phyloP scores from a whole-genome alignment of 352 stramenopile species.

The Phytophthora meadii region DNA sequence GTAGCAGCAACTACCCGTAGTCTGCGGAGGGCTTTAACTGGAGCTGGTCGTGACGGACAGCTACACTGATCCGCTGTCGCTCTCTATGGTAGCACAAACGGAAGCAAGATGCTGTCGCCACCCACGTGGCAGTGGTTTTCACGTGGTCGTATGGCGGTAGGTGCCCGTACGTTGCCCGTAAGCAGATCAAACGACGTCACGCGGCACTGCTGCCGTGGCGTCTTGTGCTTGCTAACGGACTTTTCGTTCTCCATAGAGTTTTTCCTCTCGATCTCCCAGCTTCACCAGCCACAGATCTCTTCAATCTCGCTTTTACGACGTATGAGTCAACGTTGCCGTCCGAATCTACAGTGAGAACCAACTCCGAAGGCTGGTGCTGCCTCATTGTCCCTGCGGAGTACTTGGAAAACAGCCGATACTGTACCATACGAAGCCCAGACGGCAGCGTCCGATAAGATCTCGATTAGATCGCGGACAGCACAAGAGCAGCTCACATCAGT shows the following conservation, averaged over 20 bases:
- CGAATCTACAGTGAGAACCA: conserved; percentile 5
- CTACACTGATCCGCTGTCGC: neutral
- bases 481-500: conserved; percentile 1
- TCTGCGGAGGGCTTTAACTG: neutral
- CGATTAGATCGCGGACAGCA: conserved; percentile 5
- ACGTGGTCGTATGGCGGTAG: conserved; percentile 11
- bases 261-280: neutral
- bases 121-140: conserved; percentile 1
- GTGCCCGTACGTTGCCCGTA: neutral
- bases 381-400: neutral
- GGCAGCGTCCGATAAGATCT: neutral
- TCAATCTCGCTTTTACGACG: conserved; percentile 12
- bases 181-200: conserved; percentile 1
- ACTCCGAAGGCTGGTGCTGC: neutral
- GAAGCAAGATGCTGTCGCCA: conserved; percentile 3
- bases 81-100: conserved; percentile 1
- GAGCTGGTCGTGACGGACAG: neutral
- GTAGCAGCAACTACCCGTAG: too few species aligned
- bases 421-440: neutral
- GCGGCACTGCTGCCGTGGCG: neutral
- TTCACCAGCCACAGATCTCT: conserved; percentile 2
- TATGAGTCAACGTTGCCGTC: neutral
- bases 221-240: too few species aligned
- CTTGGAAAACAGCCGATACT: conserved; percentile 15
- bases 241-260: neutral